Base-by-base conservation (phyloP, 2,329 filamentous ascomycete genomes). In the Rutstroemia sp. region DNA sequence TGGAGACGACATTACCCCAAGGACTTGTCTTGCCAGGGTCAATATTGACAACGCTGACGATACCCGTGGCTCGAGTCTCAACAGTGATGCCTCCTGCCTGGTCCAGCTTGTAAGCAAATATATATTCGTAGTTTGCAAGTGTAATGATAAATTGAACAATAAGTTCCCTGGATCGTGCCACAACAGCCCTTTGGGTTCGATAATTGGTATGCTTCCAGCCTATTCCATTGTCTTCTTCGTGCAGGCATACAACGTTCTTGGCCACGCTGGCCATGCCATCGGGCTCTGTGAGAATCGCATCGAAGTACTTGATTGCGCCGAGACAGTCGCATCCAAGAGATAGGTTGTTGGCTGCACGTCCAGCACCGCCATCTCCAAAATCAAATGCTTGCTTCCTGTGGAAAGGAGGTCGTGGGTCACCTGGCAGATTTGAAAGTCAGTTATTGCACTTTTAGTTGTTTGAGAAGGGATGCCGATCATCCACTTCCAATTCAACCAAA, bases 381-480 rank as follows among this genome's bases (percentile, higher is more conserved):
- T 88, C 85, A 63, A 88, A 87, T 3, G 83, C 85, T 58, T 84
- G 81, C 67, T 88, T 87, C 51, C 82, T 76, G 49, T 84, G 81
- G 66, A 79, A 87, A 0, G 83, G 82, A 4, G 77, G 74, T 5
- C 84, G 75, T 8, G 80, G 80, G 62, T 86, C 83, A 1, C 42
- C 42, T 46, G 9, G 5, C 8, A 23, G 12, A 14, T 23, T 46
- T 16, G 8, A 14, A 14, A 14, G 21, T 46, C 21, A 46, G 19
- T 14, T 10, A 2, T 46, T 46, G 8, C 19, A 10, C 21, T 23
- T 46, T 21, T 14, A n/a, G 39, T 10, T 10, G 16, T n/a, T 10
- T n/a, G 16, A 14, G 19, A 9, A 18, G 14, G 39, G 5, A 42
- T 42, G n/a, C 16, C 19, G 19, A 19, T 42, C 10, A 10, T 42